Evolutionary conservation across 257 asterid genomes (phyloP).

Genomic region (Mentha longifolia): DNA sequence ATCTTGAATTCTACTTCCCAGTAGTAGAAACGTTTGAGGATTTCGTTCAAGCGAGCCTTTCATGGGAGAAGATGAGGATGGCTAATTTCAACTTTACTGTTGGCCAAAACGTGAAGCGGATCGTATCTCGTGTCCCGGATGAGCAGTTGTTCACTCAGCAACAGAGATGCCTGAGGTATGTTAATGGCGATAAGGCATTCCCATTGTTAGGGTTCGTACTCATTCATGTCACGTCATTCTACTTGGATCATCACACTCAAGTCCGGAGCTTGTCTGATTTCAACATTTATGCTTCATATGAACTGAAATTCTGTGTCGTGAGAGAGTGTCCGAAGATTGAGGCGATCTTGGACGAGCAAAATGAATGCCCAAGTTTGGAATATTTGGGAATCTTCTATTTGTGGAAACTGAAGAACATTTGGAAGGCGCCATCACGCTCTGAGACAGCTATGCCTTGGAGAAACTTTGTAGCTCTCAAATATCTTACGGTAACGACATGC

Average conservation of each 20-base stretch:
- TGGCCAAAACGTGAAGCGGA: constrained; percentile 40
- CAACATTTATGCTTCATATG: constrained; percentile 16
- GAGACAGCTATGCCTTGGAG: neutral
- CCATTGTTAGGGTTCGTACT: constrained; percentile 15
- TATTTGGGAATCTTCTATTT: constrained; percentile 28
- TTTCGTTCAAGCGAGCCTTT: constrained; percentile 24
- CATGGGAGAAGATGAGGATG: constrained; percentile 14
- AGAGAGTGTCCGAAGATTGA: constrained; percentile 30
- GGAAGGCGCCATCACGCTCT: constrained; percentile 9
- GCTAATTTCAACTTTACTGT: constrained; percentile 31
- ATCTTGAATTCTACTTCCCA: constrained; percentile 43
- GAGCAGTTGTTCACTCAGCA: constrained; percentile 33
- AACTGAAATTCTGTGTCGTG: constrained; percentile 27
- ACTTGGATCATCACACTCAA: constrained; percentile 39
- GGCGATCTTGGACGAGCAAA: constrained; percentile 20
- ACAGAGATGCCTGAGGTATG: constrained; percentile 33
- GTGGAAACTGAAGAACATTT: constrained; percentile 35
- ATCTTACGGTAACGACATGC: constrained; percentile 15
- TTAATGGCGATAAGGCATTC: constrained; percentile 26
- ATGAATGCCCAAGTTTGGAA: constrained; percentile 27
- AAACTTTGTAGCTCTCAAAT: constrained; percentile 17
- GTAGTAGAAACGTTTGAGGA: constrained; percentile 20
- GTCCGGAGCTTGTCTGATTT: constrained; percentile 35
- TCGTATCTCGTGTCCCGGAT: constrained; percentile 37
- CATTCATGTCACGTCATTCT: constrained; percentile 30